phyloP scores from a whole-genome alignment of 768 basidiomycete species.

The Pholiota microspora region DNA sequence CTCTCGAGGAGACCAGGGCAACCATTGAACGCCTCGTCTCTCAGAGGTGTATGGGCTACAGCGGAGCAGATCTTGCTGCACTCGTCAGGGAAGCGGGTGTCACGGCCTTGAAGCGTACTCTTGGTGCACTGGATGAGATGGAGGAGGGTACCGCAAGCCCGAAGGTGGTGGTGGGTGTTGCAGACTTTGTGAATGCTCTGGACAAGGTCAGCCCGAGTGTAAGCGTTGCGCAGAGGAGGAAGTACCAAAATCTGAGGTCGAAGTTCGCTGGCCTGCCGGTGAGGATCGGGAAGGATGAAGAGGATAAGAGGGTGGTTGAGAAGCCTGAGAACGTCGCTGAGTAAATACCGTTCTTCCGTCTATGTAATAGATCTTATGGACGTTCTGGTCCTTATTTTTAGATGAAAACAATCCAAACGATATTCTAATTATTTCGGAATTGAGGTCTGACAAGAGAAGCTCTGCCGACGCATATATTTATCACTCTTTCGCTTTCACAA shows the following conservation, averaged over 20 bases:
- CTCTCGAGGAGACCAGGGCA: conserved; percentile 20
- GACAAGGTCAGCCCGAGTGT: conserved; percentile 89
- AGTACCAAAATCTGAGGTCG: conserved; percentile 76
- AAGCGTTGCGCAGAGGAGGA: conserved; percentile 69
- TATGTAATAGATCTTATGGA: not conserved
- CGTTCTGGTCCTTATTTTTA: not conserved
- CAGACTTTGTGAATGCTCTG: conserved; percentile 74
- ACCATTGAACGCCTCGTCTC: conserved; percentile 48
- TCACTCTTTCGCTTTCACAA: too few species aligned
- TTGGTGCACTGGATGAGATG: conserved; percentile 68
- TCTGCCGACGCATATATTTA: too few species aligned
- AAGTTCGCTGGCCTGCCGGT: conserved; percentile 84
- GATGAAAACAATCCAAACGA: not conserved
- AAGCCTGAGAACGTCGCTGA: conserved; percentile 8
- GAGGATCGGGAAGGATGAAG: conserved; percentile 42
- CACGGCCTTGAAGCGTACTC: conserved; percentile 64
- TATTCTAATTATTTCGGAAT: too few species aligned
- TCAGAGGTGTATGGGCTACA: conserved; percentile 79
- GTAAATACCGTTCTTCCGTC: not conserved
- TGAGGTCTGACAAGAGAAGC: too few species aligned
- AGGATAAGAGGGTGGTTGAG: conserved; percentile 32
- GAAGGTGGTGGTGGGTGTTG: conserved; percentile 47
- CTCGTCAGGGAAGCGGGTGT: conserved; percentile 90
- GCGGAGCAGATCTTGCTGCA: conserved; percentile 88
- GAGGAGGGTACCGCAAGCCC: conserved; percentile 33